phyloP scores from a whole-genome alignment of 1,284 basidiomycete genomes.

The Heterobasidion irregulare region DNA sequence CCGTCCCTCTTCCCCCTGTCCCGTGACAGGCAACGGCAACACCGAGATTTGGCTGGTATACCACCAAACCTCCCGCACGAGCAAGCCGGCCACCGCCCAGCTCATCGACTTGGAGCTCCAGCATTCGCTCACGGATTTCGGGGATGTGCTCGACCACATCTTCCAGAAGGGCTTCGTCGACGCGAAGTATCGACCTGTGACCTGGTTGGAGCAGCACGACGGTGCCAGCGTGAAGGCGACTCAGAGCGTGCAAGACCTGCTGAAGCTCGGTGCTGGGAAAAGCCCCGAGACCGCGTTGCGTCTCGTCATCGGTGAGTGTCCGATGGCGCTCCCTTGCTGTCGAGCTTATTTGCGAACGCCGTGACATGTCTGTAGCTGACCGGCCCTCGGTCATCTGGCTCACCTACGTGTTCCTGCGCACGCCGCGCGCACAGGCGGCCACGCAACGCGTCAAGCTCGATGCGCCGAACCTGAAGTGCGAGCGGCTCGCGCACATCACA shows the following conservation, averaged over 20 bases:
- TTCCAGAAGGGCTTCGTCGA: slow-evolving; percentile 38
- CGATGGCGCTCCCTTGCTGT: too few relatives aligned
- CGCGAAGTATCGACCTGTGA: slow-evolving; percentile 27
- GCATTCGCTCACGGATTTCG: slow-evolving; percentile 29
- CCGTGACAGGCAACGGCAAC: slow-evolving; percentile 17
- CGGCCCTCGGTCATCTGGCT: slow-evolving; percentile 32
- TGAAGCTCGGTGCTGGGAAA: slow-evolving; percentile 29
- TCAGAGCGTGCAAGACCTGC: slow-evolving; percentile 27
- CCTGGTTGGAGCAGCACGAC: slow-evolving; percentile 34
- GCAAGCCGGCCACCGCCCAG: slow-evolving; percentile 33
- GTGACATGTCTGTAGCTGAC: slow-evolving; percentile 25
- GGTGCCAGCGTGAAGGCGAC: slow-evolving; percentile 27
- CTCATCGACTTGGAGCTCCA: slow-evolving; percentile 36
- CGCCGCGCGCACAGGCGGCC: slow-evolving; percentile 19
- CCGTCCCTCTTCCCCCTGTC: not conserved
- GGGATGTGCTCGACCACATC: slow-evolving; percentile 40
- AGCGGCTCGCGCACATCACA: slow-evolving; percentile 30
- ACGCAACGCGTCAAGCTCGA: slow-evolving; percentile 32
- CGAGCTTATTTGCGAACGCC: too few relatives aligned
- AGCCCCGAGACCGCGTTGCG: slow-evolving; percentile 32
- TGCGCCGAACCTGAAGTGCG: not conserved
- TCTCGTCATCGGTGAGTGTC: slow-evolving; percentile 30
- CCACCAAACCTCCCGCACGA: slow-evolving; percentile 32
- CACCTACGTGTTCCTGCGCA: slow-evolving; percentile 30
- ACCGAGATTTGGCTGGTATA: slow-evolving; percentile 39